Percentiles rank a stretch among this genome's conserved stretches.
phyloP scores from a whole-genome alignment of 169 alveolate species.

The Perkinsus olseni region DNA sequence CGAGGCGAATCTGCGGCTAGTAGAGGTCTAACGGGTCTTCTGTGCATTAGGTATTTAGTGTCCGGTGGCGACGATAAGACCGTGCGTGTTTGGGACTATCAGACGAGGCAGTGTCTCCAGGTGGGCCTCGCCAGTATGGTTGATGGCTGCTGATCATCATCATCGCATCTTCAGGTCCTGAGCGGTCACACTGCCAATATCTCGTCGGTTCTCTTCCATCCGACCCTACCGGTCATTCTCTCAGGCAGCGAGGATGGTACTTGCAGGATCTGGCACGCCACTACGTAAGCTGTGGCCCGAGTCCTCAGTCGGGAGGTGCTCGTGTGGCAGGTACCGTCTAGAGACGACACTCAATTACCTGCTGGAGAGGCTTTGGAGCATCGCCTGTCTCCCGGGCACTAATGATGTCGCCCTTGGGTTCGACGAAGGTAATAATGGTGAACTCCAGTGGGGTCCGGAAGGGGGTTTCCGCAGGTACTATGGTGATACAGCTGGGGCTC shows the following conservation, averaged over 20 bases:
- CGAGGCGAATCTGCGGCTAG: neutral
- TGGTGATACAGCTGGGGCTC: constrained; percentile 90
- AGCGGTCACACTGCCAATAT: constrained; percentile 87
- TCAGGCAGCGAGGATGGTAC: constrained; percentile 94
- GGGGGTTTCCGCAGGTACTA: constrained; percentile 34
- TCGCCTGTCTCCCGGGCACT: constrained; percentile 71
- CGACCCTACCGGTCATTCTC: constrained; percentile 81
- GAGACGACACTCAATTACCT: constrained; percentile 87
- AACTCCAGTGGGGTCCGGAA: too few species aligned
- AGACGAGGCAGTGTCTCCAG: constrained; percentile 91
- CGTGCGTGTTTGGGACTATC: constrained; percentile 96
- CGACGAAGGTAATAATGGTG: constrained; percentile 55
- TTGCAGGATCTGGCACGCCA: constrained; percentile 88
- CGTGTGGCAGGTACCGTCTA: constrained; percentile 31
- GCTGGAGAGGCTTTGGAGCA: constrained; percentile 87
- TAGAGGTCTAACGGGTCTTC: neutral
- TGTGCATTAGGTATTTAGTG: constrained; percentile 54
- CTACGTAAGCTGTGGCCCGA: constrained; percentile 54
- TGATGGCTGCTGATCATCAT: neutral
- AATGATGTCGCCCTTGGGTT: constrained; percentile 60
- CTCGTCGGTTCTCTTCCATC: constrained; percentile 83
- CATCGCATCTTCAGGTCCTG: constrained; percentile 51
- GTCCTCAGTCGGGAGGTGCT: neutral
- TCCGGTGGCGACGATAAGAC: constrained; percentile 94
- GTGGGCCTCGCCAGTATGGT: neutral